Evolutionary conservation across 208 protist genomes (phyloP).

Genomic region (Acanthamoeba quina): DNA sequence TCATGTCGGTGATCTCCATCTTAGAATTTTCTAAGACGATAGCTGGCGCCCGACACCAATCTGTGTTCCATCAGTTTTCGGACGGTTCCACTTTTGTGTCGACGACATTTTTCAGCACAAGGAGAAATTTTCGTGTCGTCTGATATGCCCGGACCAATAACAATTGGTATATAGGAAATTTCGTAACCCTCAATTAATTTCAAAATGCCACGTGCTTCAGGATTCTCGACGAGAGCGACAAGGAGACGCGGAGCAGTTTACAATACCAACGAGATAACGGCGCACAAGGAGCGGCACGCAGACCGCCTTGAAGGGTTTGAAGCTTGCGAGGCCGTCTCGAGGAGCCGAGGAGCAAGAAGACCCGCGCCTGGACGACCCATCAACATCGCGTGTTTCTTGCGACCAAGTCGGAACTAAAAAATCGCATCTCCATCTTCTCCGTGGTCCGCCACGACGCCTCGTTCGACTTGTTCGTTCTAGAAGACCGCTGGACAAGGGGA

Average conservation of each 20-base stretch:
- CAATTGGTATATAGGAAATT: not conserved
- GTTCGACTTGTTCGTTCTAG: not conserved
- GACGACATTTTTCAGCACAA: not conserved
- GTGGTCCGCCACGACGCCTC: not conserved
- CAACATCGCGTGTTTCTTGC: not conserved
- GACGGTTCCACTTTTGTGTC: not conserved
- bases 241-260: conserved; percentile 2
- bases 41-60: not conserved
- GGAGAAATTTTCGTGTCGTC: not conserved
- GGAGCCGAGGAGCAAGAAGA: not conserved
- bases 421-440: not conserved
- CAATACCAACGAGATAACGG: conserved; percentile 69
- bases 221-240: not conserved
- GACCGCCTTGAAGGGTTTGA: conserved; percentile 22
- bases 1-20: not conserved
- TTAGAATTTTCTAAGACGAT: not conserved
- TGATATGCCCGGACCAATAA: no score
- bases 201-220: not conserved
- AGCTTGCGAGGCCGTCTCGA: not conserved
- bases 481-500: conserved; percentile 35
- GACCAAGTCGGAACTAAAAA: not conserved
- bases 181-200: not conserved
- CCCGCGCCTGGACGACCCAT: not conserved
- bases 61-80: conserved; percentile 32
- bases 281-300: not conserved